phyloP scores from a whole-genome alignment of 805 yeast genomes.

The Zygotorulaspora sp. region DNA sequence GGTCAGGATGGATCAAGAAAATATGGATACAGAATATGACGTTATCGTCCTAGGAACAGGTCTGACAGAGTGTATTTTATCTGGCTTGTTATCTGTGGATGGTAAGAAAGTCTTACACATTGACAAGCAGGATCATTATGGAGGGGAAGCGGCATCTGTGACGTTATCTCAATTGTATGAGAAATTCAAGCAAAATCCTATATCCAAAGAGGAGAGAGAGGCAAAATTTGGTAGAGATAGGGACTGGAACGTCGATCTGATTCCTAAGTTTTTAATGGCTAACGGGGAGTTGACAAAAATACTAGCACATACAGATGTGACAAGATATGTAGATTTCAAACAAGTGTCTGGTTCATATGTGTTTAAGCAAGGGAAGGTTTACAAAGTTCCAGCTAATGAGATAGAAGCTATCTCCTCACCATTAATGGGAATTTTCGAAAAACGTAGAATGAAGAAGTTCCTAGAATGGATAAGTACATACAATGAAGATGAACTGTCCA shows the following conservation, averaged over 20 bases:
- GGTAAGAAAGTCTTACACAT: slow-evolving; percentile 96
- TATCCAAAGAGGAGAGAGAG: slow-evolving; percentile 60
- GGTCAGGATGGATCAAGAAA: slow-evolving; percentile 22
- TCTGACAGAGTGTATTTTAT: slow-evolving; percentile 92
- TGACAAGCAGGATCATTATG: slow-evolving; percentile 94
- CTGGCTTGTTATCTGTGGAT: slow-evolving; percentile 93
- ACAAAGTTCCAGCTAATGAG: slow-evolving; percentile 92
- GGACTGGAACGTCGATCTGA: slow-evolving; percentile 96
- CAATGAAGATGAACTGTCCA: slow-evolving; percentile 68
- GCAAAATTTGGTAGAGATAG: slow-evolving; percentile 80
- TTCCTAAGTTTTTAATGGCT: slow-evolving; percentile 96
- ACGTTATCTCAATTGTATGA: slow-evolving; percentile 63
- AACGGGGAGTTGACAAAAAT: slow-evolving; percentile 96
- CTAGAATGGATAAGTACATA: slow-evolving; percentile 82
- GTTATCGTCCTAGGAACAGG: slow-evolving; percentile 93
- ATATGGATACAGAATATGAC: slow-evolving; percentile 94
- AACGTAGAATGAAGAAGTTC: slow-evolving; percentile 89
- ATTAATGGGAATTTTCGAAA: slow-evolving; percentile 93
- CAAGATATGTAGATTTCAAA: slow-evolving; percentile 92
- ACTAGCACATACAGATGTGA: slow-evolving; percentile 91
- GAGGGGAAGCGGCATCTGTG: slow-evolving; percentile 85
- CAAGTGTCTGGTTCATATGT: slow-evolving; percentile 96
- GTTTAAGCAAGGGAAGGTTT: slow-evolving; percentile 77
- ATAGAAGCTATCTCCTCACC: slow-evolving; percentile 88
- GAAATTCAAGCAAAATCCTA: slow-evolving; percentile 80